A percentile compares a stretch with the other conserved stretches of the same genome.
phyloP scores from a whole-genome alignment of 2,329 filamentous ascomycete species.

The Zalaria sp. region DNA sequence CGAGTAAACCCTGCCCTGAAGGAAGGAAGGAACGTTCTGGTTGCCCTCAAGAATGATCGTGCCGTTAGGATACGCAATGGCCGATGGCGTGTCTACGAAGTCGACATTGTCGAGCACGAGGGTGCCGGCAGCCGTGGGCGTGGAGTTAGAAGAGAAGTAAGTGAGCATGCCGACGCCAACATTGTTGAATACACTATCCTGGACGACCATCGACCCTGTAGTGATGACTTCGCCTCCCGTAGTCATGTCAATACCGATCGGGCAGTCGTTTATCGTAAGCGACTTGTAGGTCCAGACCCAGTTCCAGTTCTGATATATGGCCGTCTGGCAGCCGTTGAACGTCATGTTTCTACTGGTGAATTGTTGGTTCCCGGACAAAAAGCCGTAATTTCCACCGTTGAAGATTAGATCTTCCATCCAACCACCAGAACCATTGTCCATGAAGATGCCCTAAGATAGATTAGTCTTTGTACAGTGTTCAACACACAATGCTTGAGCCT shows the following conservation, averaged over 20 bases:
- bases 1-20: conserved; percentile 58
- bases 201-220: conserved; percentile 59
- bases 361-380: conserved; percentile 75
- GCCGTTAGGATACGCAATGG: conserved; percentile 41
- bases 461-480: not conserved
- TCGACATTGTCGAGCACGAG: conserved; percentile 72
- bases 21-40: conserved; percentile 48
- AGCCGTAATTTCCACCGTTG: conserved; percentile 66
- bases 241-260: conserved; percentile 68
- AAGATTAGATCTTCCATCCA: conserved; percentile 76
- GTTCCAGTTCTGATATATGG: conserved; percentile 84
- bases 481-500: not conserved
- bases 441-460: conserved; percentile 38
- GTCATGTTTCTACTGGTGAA: conserved; percentile 73
- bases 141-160: conserved; percentile 43
- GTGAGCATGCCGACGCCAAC: conserved; percentile 56
- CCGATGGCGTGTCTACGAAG: conserved; percentile 50
- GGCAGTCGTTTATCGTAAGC: conserved; percentile 41
- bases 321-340: conserved; percentile 71
- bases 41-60: conserved; percentile 52
- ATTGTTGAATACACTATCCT: conserved; percentile 57
- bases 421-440: conserved; percentile 52
- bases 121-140: conserved; percentile 54
- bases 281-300: conserved; percentile 77
- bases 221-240: conserved; percentile 36